These are phyloP conservation scores for Podochytrium sp. DNA, from an alignment of 192 early-diverging fungal genomes.

Conservation along the genomic window DNA sequence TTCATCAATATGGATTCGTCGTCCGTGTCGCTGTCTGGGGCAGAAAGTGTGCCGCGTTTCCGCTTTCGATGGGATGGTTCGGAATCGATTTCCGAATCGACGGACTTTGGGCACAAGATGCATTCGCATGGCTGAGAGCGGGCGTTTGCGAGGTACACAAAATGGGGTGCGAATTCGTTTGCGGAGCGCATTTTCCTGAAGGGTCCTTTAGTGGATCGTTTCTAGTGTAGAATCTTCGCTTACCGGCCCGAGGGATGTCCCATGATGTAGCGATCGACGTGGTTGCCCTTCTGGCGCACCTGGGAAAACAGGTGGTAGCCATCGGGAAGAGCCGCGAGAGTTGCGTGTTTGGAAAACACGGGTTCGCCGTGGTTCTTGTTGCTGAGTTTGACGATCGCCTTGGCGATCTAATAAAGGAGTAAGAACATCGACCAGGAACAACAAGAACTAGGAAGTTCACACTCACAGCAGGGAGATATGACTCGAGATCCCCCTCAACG, in stretches of 20 bases:
- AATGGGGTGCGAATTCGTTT: slow-evolving; percentile 1
- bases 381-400: background rate
- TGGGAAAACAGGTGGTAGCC: background rate
- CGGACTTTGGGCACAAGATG: background rate
- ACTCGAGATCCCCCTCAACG: background rate
- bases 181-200: background rate
- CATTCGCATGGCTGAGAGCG: background rate
- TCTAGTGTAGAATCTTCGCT: too few relatives aligned
- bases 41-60: background rate
- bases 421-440: background rate
- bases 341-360: background rate
- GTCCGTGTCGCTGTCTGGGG: background rate
- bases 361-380: background rate
- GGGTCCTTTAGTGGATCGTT: too few relatives aligned
- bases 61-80: too few relatives aligned
- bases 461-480: background rate
- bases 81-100: too few relatives aligned
- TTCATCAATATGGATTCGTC: background rate
- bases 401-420: background rate
- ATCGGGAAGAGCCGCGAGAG: background rate
- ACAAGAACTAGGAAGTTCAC: background rate
- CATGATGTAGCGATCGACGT: background rate
- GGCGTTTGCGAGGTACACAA: background rate
- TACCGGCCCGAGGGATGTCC: slow-evolving; percentile 12
- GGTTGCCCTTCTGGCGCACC: background rate